A percentile compares a stretch with the other conserved stretches of the same genome.
These are phyloP conservation scores for Saturnispora diversa DNA, from an alignment of 805 yeast genomes.

Conservation along the genomic window DNA sequence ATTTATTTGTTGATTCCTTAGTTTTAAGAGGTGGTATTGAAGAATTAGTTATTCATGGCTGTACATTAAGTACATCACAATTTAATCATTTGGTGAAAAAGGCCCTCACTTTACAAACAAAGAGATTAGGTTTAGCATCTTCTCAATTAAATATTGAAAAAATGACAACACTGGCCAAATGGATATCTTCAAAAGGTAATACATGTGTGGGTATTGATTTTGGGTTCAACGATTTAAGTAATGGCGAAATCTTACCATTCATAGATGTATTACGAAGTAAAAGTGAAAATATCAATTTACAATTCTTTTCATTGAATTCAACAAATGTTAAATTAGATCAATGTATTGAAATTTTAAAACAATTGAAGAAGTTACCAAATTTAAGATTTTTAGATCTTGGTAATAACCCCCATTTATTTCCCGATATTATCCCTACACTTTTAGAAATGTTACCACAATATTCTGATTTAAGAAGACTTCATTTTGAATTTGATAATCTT, in stretches of 20 bases:
- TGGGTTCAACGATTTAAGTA: slow-evolving; percentile 44
- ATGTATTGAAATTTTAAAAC: slow-evolving; percentile 33
- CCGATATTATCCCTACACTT: slow-evolving; percentile 39
- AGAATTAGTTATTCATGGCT: slow-evolving; percentile 51
- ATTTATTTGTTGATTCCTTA: slow-evolving; percentile 37
- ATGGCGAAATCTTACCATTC: slow-evolving; percentile 40
- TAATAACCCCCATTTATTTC: slow-evolving; percentile 44
- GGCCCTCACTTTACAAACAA: slow-evolving; percentile 37
- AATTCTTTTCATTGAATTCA: slow-evolving; percentile 46
- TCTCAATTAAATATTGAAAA: slow-evolving; percentile 39
- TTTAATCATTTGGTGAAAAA: slow-evolving; percentile 35
- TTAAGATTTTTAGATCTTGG: slow-evolving; percentile 47
- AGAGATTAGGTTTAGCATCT: slow-evolving; percentile 46
- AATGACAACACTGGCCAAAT: slow-evolving; percentile 35
- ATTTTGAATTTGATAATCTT: slow-evolving; percentile 47
- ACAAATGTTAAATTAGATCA: slow-evolving; percentile 36
- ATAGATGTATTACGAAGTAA: slow-evolving; percentile 32
- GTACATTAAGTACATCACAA: slow-evolving; percentile 37
- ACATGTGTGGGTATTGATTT: slow-evolving; percentile 49
- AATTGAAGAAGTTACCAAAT: slow-evolving; percentile 33
- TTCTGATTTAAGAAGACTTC: slow-evolving; percentile 40
- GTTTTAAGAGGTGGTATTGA: slow-evolving; percentile 43
- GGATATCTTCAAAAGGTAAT: slow-evolving; percentile 38
- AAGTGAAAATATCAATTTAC: slow-evolving; percentile 28
- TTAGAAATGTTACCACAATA: slow-evolving; percentile 39